Conservation (phyloP, 2,329 filamentous ascomycete genomes). For the Colletotrichum sp. region DNA sequence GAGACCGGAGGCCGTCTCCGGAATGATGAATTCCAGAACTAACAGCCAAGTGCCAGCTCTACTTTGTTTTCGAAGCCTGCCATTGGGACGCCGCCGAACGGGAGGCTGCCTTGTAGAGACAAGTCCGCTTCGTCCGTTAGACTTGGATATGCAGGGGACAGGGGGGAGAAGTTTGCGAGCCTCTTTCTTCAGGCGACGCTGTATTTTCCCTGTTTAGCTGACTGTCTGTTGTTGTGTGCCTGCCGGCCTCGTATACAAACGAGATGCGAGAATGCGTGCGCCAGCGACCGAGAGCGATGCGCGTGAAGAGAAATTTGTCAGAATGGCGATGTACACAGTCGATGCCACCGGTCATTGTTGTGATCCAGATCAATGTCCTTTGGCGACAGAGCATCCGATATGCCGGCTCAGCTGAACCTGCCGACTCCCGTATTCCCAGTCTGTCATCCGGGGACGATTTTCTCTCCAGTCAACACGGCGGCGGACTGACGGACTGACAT, state of each 20-base stretch:
- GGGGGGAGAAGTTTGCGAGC: background rate
- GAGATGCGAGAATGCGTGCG: background rate
- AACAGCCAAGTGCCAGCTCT: background rate
- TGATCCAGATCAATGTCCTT: constrained; percentile 1
- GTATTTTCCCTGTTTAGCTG: background rate
- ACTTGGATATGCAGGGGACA: constrained; percentile 2
- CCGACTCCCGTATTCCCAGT: background rate
- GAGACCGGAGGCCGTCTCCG: constrained; percentile 1
- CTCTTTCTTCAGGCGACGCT: background rate
- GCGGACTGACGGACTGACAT: background rate
- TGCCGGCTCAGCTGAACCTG: constrained; percentile 1
- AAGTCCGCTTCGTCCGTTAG: background rate
- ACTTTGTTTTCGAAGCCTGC: background rate
- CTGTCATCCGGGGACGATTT: background rate
- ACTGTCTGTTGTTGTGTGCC: background rate
- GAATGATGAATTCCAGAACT: constrained; percentile 7
- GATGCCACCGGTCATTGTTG: background rate
- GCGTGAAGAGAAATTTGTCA: background rate
- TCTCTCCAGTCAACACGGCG: background rate
- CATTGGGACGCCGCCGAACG: background rate
- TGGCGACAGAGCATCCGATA: background rate
- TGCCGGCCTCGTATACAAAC: background rate
- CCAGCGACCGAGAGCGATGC: background rate
- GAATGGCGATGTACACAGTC: background rate
- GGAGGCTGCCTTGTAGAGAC: constrained; percentile 2